Evolutionary conservation across 371 early-diverging fungal genomes (phyloP).

Genomic region (Haplosporangium sp.): DNA sequence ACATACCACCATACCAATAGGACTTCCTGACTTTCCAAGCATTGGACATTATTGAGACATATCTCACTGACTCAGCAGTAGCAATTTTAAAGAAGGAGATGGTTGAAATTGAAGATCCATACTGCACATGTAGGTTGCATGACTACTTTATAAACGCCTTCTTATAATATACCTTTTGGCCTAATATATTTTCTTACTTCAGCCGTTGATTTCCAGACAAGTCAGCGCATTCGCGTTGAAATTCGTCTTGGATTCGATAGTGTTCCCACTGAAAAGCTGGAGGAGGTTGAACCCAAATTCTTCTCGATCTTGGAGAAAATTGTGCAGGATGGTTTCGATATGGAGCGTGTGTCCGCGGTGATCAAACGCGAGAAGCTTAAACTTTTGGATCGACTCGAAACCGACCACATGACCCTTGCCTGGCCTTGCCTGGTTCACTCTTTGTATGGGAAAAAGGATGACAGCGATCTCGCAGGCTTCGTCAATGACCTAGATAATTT

Average conservation of each 20-base stretch:
- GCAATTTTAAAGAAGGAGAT: constrained; percentile 73
- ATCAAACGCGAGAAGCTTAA: constrained; percentile 71
- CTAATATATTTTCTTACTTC: no score
- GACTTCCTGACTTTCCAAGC: constrained; percentile 56
- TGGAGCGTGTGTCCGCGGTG: constrained; percentile 71
- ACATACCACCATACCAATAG: constrained; percentile 4
- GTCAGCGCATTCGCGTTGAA: constrained; percentile 67
- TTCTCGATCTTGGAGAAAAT: constrained; percentile 62
- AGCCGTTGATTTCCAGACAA: constrained; percentile 69
- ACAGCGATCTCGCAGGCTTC: constrained; percentile 62
- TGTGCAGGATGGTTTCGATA: constrained; percentile 70
- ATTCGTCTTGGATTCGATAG: constrained; percentile 66
- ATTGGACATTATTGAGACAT: constrained; percentile 58
- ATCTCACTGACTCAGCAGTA: constrained; percentile 76
- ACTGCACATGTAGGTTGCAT: constrained; percentile 64
- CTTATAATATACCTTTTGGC: not conserved
- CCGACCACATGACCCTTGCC: constrained; percentile 45
- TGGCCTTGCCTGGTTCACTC: constrained; percentile 62
- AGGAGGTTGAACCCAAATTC: constrained; percentile 61
- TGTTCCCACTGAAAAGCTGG: constrained; percentile 75
- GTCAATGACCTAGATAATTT: constrained; percentile 65
- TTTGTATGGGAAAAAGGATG: constrained; percentile 69
- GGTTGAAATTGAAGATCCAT: constrained; percentile 77
- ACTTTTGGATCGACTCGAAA: constrained; percentile 54
- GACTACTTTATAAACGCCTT: no score